A percentile compares a stretch with the other conserved stretches of the same genome.
phyloP scores from a whole-genome alignment of 1,139 yeast genomes.

The Suhomyces bokatorum region DNA sequence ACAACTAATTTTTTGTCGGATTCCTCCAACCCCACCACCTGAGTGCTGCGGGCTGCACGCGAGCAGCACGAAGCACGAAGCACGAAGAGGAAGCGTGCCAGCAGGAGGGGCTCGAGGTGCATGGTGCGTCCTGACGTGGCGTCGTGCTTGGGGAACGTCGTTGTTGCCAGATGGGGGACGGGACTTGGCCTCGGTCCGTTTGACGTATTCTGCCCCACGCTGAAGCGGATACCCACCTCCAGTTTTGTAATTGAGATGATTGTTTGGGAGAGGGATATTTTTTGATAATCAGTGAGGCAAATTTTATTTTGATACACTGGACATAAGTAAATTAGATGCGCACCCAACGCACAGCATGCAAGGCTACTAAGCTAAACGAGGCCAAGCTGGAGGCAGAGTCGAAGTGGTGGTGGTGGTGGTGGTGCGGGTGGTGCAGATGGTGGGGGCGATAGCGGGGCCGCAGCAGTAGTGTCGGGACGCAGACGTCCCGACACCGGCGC shows the following conservation, averaged over 20 bases:
- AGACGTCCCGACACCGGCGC: no score
- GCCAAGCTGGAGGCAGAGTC: not conserved
- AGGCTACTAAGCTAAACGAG: not conserved
- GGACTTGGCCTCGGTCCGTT: not conserved
- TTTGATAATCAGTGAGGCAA: constrained; percentile 2
- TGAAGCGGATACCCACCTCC: not conserved
- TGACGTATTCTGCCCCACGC: not conserved
- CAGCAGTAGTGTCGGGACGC: no score
- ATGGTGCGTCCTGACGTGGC: no score
- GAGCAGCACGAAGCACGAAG: no score
- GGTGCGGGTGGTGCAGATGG: not conserved
- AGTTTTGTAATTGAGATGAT: not conserved
- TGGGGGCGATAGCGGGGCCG: no score
- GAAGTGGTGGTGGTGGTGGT: not conserved
- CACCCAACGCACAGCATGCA: constrained; percentile 4
- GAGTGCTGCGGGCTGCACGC: no score
- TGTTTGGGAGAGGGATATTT: not conserved
- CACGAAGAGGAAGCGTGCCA: no score
- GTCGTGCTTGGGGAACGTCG: no score
- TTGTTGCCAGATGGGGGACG: no score
- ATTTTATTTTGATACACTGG: constrained; percentile 8
- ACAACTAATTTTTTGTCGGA: not conserved
- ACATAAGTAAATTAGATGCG: constrained; percentile 8
- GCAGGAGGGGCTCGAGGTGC: no score
- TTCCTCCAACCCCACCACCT: not conserved